Evolutionary conservation across 169 alveolate genomes (phyloP), one percentile per base, ranked within the genome.

Genomic region (Plasmodium yoelii): DNA sequence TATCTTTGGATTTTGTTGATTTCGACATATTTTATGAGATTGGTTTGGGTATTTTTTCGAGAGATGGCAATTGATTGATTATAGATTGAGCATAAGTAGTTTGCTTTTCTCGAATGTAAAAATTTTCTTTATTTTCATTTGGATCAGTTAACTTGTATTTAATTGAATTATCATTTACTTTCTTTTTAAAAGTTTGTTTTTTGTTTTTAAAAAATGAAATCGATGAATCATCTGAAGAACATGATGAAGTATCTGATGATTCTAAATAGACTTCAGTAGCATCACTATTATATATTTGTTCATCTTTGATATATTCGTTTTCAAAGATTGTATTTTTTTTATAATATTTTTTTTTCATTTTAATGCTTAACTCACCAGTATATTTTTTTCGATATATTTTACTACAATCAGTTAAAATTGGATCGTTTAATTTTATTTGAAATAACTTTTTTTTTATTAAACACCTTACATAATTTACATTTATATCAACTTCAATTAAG

Each of bases 391-490:
- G 56, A 5, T 22, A 56, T 42, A 86, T 70, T 86, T 86, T 86
- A 12, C 69, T 86, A 26, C 56, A 72, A 47, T 86, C 87, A 8
- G 91, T 86, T 69, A 86, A 60, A 63, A 86, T 60, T 24, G 68
- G 46, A 86, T 86, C 91, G 39, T 72, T 68, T 39, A 96, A 94
- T 90, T 93, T 94, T 63, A 96, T 77, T 73, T 96, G 95, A 19
- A 96, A 93, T 10, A 96, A 72, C 73, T 96, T 96, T 5, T 95
- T 96, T 84, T 95, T 96, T 39, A 96, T 90, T 84, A 94, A 92
- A 8, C 96, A 88, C 72, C 97, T 90, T 3, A 96, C 95, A 94
- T 95, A 96, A 19, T 86, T 69, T 1, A 97, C 97, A 73, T 96
- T 93, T 53, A 96, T 64, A 72, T 95, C 97, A 2, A 95, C 95